Evolutionary conservation across 176 grass and related monocot genomes (phyloP).

Genomic region (Triticum urartu): DNA sequence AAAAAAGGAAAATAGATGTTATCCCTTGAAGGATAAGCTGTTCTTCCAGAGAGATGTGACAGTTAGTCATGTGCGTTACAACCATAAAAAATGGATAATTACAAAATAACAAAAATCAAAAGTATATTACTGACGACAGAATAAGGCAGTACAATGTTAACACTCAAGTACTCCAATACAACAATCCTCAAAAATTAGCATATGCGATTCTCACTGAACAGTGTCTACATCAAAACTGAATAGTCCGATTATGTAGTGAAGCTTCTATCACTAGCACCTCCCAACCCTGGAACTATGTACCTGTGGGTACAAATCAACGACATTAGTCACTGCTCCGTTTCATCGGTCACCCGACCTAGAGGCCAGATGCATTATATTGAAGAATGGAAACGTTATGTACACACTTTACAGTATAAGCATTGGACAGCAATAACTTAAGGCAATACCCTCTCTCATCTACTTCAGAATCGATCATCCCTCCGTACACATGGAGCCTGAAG

Average conservation of each 20-base stretch:
- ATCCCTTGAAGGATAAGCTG: too few relatives aligned
- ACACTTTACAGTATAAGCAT: neutral
- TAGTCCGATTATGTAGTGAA: slow-evolving; percentile 55
- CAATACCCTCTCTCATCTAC: slow-evolving; percentile 96
- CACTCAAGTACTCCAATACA: too few relatives aligned
- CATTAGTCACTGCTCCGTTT: neutral
- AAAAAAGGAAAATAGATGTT: too few relatives aligned
- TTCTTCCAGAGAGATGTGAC: too few relatives aligned
- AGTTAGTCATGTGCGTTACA: too few relatives aligned
- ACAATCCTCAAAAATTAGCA: too few relatives aligned
- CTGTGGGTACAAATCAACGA: slow-evolving; percentile 40
- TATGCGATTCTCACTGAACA: too few relatives aligned
- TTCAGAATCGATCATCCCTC: slow-evolving; percentile 84
- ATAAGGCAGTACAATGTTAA: too few relatives aligned
- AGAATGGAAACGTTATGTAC: neutral
- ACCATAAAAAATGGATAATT: too few relatives aligned
- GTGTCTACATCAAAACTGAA: neutral
- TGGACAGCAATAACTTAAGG: neutral
- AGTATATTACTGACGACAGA: too few relatives aligned
- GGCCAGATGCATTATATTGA: neutral
- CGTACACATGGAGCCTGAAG: slow-evolving; percentile 82
- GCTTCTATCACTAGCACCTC: slow-evolving; percentile 90
- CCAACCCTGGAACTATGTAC: slow-evolving; percentile 89
- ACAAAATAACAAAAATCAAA: too few relatives aligned
- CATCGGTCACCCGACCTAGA: neutral